phyloP scores from a whole-genome alignment of 2,329 filamentous ascomycete genomes.

The Chrysosporium keratinophilum region DNA sequence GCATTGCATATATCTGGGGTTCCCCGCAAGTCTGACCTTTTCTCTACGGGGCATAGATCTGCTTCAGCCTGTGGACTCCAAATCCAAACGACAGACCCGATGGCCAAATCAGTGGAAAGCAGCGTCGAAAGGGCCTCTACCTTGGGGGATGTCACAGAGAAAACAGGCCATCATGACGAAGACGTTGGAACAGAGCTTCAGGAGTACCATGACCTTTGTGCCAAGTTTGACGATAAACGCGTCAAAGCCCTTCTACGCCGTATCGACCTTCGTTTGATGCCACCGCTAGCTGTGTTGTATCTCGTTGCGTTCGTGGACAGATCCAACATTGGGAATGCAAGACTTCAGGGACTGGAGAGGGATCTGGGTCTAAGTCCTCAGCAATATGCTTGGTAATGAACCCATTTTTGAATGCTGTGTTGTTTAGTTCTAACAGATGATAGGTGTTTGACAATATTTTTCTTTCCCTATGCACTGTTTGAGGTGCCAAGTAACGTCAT shows the following conservation, averaged over 20 bases:
- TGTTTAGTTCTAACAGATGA: background rate
- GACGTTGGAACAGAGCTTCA: background rate
- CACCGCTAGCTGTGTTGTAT: slow-evolving; percentile 7
- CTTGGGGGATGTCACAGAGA: background rate
- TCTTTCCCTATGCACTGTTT: slow-evolving; percentile 36
- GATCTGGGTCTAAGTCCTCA: slow-evolving; percentile 23
- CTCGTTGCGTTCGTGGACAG: slow-evolving; percentile 11
- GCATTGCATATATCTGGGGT: background rate
- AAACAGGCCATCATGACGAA: background rate
- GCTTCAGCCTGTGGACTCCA: background rate
- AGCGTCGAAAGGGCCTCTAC: background rate
- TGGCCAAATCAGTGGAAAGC: background rate
- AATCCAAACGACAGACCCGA: background rate
- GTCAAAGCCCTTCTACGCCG: slow-evolving; percentile 8
- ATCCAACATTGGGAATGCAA: slow-evolving; percentile 37
- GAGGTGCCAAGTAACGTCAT: slow-evolving; percentile 41
- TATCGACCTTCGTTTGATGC: slow-evolving; percentile 9
- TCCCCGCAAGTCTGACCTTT: background rate
- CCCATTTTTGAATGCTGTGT: background rate
- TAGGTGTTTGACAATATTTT: slow-evolving; percentile 23
- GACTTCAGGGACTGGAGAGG: slow-evolving; percentile 35
- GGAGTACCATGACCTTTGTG: slow-evolving; percentile 5
- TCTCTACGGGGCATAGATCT: background rate
- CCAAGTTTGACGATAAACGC: background rate
- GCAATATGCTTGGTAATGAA: slow-evolving; percentile 3